Base-by-base conservation (phyloP, 805 yeast species). In the Metschnikowia henanensis region DNA sequence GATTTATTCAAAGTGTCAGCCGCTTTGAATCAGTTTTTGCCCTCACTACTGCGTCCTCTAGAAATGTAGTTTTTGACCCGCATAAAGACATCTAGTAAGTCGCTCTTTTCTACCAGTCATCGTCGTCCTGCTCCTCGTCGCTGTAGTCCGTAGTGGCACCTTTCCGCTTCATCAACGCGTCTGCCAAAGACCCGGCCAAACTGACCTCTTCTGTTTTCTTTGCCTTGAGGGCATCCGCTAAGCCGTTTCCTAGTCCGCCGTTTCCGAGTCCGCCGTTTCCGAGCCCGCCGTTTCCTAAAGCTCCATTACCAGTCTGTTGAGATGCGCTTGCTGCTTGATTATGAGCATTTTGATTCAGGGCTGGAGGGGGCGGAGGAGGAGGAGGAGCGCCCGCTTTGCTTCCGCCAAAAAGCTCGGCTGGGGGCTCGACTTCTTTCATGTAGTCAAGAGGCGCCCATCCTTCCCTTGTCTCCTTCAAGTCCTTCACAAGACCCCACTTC, bases 361-460 rank as follows among this genome's bases (percentile, higher is more conserved):
- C 32, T 8, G 32, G 25, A 16, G 37, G 60, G 41, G 29, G 63
- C 39, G 25, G 61, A 12, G 75, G 62, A 7, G 76, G 66, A 12
- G 79, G 64, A 5, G 75, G 66, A 13, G 72, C 61, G 2, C 68
- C 52, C 0, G 60, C 41, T 7, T 58, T 43, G 1, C 58, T 34
- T 1, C 56, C 52, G 3, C 59, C 58, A 12, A 61, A 64, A 8
- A 55, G 47, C 30, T 46, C 51, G 0, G 70, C 64, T 29, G 84
- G 80, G 10, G 78, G 75, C 3, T 65, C 77, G 51, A 78, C 77
- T 47, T 79, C 80, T 17, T 73, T 81, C 58, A 92, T 80, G 61
- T 91, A 94, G n/a, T 91, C 87, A 18, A 94, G 84, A 12, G 99
- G 99, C 10, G 94, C 92, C 99, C 99, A 94, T 5, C 99, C 99